Base-by-base conservation (phyloP, 768 basidiomycete species). In the Candolleomyces eurysporus region DNA sequence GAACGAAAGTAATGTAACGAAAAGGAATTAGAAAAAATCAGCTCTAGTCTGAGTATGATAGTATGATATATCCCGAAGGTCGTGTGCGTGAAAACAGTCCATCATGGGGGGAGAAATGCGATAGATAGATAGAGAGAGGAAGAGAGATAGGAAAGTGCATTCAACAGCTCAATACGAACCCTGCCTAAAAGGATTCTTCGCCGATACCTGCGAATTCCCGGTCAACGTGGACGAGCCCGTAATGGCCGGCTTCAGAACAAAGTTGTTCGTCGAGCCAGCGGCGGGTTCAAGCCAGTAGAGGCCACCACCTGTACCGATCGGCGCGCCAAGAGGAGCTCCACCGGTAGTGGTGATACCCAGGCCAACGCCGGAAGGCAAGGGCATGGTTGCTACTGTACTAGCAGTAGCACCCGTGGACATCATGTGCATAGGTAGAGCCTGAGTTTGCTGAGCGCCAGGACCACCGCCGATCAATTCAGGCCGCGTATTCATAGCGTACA, bases 171-270 rank as follows among this genome's bases (percentile, higher is more conserved):
- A 49, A 22, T 43, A 43, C 16, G 45, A 46, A 36, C 9, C 21
- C 26, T 36, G 50, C 54, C 60, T 61, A n/a, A 61, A 61, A 3
- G 60, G 60, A 36, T 61, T 61, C 60, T 50, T 61, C 40, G 60
- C 49, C 19, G 45, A n/a, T 31, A 45, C 50, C 16, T 19, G 19
- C 4, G 52, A 31, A 5, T 54, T 22, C 26, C 14, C 32, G 14
- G 52, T 54, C 52, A 54, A 32, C 32, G 32, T 59, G 48, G 60
- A 61, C n/a, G 60, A 61, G 11, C 54, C 60, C 19, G 60, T 61
- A 6, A 49, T 32, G 5, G 22, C 55, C 6, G 53, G 60, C 14
- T 57, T 55, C 46, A 61, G 13, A 31, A 40, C 31, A 32, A 36
- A 26, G 51, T 32, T n/a, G 32, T 19, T 53, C 16, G 31, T n/a